phyloP scores from a whole-genome alignment of 2,329 filamentous ascomycete species.

The Teratosphaeria viscida region DNA sequence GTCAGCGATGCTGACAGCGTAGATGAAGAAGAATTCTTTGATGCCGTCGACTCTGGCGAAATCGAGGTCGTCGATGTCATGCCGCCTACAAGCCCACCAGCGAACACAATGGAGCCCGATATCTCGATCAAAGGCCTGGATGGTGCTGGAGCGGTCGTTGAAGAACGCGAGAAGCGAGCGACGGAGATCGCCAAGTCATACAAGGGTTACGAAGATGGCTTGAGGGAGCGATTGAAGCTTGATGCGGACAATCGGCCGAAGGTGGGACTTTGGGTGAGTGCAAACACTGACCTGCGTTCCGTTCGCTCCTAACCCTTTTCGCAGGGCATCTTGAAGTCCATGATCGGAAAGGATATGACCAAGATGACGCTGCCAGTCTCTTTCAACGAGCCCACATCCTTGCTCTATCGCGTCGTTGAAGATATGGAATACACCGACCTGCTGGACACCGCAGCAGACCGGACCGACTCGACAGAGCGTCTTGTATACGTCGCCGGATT shows the following conservation, averaged over 20 bases:
- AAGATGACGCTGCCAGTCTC: slow-evolving; percentile 98
- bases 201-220: slow-evolving; percentile 81
- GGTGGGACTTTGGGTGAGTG: slow-evolving; percentile 84
- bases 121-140: background rate
- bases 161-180: slow-evolving; percentile 21
- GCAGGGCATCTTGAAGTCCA: slow-evolving; percentile 91
- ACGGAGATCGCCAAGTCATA: slow-evolving; percentile 68
- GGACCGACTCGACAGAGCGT: slow-evolving; percentile 77
- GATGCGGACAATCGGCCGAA: slow-evolving; percentile 88
- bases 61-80: slow-evolving; percentile 67
- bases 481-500: slow-evolving; percentile 93
- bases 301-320: slow-evolving; percentile 15
- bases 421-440: slow-evolving; percentile 98
- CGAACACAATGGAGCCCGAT: background rate
- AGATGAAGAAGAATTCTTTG: slow-evolving; percentile 89
- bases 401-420: slow-evolving; percentile 88
- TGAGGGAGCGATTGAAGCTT: slow-evolving; percentile 70
- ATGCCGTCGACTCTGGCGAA: slow-evolving; percentile 87
- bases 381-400: slow-evolving; percentile 94
- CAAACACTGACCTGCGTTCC: background rate
- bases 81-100: slow-evolving; percentile 30
- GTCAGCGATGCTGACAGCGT: slow-evolving; percentile 75
- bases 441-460: slow-evolving; percentile 76
- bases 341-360: slow-evolving; percentile 99
- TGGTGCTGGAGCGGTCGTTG: background rate